Conservation (phyloP, 768 basidiomycete species). For the Auricularia cornea region DNA sequence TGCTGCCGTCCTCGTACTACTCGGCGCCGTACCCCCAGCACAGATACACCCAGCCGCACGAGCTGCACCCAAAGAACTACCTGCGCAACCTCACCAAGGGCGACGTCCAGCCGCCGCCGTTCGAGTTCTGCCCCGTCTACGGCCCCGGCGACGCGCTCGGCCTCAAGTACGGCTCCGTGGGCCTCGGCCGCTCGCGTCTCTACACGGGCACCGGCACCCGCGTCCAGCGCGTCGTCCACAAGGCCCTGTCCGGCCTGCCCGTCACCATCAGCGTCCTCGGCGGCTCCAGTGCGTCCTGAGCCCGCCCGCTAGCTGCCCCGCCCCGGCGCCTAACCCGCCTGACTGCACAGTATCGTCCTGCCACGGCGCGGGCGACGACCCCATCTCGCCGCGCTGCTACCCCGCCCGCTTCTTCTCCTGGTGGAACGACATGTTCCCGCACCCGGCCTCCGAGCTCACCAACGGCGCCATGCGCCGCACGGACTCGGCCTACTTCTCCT, state of each 20-base stretch:
- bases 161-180: constrained; percentile 64
- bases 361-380: constrained; percentile 89
- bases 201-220: constrained; percentile 77
- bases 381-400: constrained; percentile 76
- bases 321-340: constrained; percentile 5
- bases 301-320: neutral
- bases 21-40: neutral
- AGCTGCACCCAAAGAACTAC: constrained; percentile 61
- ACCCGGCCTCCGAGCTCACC: constrained; percentile 94
- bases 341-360: constrained; percentile 70
- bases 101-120: constrained; percentile 57
- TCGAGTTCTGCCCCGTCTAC: constrained; percentile 85
- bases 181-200: constrained; percentile 64
- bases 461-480: constrained; percentile 94
- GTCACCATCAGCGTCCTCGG: constrained; percentile 87
- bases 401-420: constrained; percentile 93
- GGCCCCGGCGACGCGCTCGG: constrained; percentile 77
- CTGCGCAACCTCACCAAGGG: constrained; percentile 36
- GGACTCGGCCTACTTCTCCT: constrained; percentile 90
- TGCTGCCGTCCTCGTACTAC: constrained; percentile 1
- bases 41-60: constrained; percentile 6
- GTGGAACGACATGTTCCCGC: constrained; percentile 98
- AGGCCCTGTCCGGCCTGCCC: constrained; percentile 75
- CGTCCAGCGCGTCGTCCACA: constrained; percentile 72
- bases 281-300: constrained; percentile 54